Percentiles rank a stretch among this genome's conserved stretches.
phyloP scores from a whole-genome alignment of 306 rosid species.

The Oemleria cerasiformis region DNA sequence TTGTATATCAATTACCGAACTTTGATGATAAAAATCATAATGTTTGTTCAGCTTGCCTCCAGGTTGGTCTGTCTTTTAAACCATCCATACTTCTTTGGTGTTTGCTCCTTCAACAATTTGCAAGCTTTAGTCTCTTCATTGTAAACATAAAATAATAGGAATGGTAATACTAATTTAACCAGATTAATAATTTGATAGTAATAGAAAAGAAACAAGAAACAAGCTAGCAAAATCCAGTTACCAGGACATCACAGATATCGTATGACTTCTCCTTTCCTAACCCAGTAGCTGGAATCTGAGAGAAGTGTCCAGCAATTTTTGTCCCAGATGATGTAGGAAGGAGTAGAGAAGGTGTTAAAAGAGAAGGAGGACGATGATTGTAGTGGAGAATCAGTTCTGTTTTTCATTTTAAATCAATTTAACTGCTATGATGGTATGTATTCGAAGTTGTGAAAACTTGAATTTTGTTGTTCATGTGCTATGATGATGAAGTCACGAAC shows the following conservation, averaged over 20 bases:
- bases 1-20: constrained; percentile 10
- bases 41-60: constrained; percentile 10
- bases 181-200: too few relatives aligned
- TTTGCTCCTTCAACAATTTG: background rate
- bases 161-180: too few relatives aligned
- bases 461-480: background rate
- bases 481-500: too few relatives aligned
- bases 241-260: background rate
- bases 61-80: constrained; percentile 17
- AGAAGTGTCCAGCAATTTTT: background rate
- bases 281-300: background rate
- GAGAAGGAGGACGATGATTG: background rate
- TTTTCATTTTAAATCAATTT: background rate
- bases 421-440: background rate
- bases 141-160: background rate
- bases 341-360: background rate
- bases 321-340: background rate
- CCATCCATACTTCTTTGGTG: background rate
- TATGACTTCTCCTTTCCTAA: background rate
- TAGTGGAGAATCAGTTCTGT: background rate
- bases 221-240: background rate
- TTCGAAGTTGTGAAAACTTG: background rate
- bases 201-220: background rate
- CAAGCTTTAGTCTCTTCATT: background rate
- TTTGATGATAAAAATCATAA: constrained; percentile 5